These are phyloP conservation scores for Bryopsis sp. DNA, from an alignment of 139 green algal genomes.

Conservation along the genomic window DNA sequence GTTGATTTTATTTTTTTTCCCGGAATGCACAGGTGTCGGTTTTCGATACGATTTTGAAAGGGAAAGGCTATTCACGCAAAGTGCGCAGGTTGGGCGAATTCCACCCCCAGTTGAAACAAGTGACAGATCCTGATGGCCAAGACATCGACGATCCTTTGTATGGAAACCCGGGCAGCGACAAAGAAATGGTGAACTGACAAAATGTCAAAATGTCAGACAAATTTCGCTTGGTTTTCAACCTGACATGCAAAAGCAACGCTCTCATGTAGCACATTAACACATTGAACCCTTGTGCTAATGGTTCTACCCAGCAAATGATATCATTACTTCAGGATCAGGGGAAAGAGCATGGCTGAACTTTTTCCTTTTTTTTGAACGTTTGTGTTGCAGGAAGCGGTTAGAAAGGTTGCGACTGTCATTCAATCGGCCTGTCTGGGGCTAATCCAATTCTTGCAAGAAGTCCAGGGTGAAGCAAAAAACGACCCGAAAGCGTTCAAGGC, in stretches of 20 bases:
- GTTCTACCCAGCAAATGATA: too few relatives aligned
- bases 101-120: slow-evolving; percentile 13
- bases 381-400: slow-evolving; percentile 24
- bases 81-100: slow-evolving; percentile 68
- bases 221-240: too few relatives aligned
- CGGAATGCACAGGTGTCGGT: slow-evolving; percentile 1
- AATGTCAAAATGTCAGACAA: too few relatives aligned
- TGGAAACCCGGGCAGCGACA: slow-evolving; percentile 51
- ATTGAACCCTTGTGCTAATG: too few relatives aligned
- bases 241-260: too few relatives aligned
- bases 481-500: slow-evolving; percentile 11
- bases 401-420: slow-evolving; percentile 20
- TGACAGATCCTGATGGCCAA: slow-evolving; percentile 26
- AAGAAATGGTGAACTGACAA: slow-evolving; percentile 43
- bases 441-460: slow-evolving; percentile 25
- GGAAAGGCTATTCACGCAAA: slow-evolving; percentile 36
- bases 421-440: slow-evolving; percentile 29
- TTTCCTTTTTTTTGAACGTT: neutral
- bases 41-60: slow-evolving; percentile 7
- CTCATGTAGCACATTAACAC: too few relatives aligned
- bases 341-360: too few relatives aligned
- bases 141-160: slow-evolving; percentile 80
- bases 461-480: slow-evolving; percentile 11
- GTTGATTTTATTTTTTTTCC: too few relatives aligned
- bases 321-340: too few relatives aligned